These are phyloP conservation scores for Uncinocarpus reesii DNA, from an alignment of 2,329 filamentous ascomycete species.

Conservation along the genomic window DNA sequence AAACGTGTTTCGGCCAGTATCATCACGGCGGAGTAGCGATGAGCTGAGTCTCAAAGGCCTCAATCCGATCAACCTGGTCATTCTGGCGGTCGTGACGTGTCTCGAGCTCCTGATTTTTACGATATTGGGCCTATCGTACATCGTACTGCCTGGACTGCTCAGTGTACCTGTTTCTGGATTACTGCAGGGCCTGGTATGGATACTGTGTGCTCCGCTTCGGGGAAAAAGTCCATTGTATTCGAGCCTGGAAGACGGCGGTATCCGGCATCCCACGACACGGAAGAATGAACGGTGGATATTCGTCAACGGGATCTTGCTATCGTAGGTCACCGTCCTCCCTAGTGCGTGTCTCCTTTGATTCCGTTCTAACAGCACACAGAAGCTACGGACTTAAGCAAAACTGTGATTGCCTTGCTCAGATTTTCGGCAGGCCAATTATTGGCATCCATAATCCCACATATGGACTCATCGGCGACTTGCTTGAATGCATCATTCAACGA, in stretches of 20 bases:
- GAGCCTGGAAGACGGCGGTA: background rate
- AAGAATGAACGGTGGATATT: slow-evolving; percentile 18
- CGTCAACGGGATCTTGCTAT: slow-evolving; percentile 17
- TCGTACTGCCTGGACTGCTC: slow-evolving; percentile 15
- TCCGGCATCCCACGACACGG: background rate
- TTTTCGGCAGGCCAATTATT: slow-evolving; percentile 59
- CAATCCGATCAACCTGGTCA: slow-evolving; percentile 12
- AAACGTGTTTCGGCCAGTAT: slow-evolving; percentile 12
- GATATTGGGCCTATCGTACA: background rate
- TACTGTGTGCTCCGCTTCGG: slow-evolving; percentile 13
- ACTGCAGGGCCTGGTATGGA: slow-evolving; percentile 7
- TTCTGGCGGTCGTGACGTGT: slow-evolving; percentile 9
- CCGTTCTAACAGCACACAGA: slow-evolving; percentile 15
- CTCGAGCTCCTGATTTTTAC: slow-evolving; percentile 11
- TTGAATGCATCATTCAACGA: slow-evolving; percentile 68
- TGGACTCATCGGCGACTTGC: slow-evolving; percentile 63
- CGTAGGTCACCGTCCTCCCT: slow-evolving; percentile 11
- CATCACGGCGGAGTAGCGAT: slow-evolving; percentile 7
- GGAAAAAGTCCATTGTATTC: slow-evolving; percentile 10
- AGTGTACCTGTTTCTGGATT: slow-evolving; percentile 6
- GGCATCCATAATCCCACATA: slow-evolving; percentile 68
- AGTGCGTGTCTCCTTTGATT: background rate
- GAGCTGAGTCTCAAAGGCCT: slow-evolving; percentile 12
- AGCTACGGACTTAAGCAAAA: slow-evolving; percentile 60
- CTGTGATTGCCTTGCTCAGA: slow-evolving; percentile 58